phyloP scores from a whole-genome alignment of 1,284 basidiomycete species.

The Rhodotorula sp. region DNA sequence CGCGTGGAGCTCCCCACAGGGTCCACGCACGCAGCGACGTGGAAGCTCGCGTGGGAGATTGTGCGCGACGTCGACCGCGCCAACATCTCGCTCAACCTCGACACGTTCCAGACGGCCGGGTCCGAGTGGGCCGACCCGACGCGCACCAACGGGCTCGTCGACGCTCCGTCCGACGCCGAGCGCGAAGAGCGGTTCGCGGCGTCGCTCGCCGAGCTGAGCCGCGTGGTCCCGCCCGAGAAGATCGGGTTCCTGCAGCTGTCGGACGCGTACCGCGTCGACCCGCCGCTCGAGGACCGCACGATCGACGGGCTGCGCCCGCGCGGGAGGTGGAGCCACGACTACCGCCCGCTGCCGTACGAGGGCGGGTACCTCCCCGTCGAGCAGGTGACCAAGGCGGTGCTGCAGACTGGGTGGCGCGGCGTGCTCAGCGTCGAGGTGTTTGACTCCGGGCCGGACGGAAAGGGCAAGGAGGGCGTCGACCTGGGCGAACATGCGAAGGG shows the following conservation, averaged over 20 bases:
- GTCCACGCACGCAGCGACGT: slow-evolving; percentile 34
- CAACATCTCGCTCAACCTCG: slow-evolving; percentile 16
- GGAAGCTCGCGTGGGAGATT: slow-evolving; percentile 36
- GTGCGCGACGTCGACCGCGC: slow-evolving; percentile 28
- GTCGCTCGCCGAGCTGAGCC: slow-evolving; percentile 30
- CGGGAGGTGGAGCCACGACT: slow-evolving; percentile 41
- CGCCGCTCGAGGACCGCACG: slow-evolving; percentile 34
- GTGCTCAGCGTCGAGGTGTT: slow-evolving; percentile 36
- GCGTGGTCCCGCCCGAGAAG: slow-evolving; percentile 22
- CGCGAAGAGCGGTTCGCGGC: slow-evolving; percentile 24
- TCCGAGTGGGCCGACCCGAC: slow-evolving; percentile 29
- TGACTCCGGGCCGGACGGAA: not conserved
- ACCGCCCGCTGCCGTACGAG: slow-evolving; percentile 38
- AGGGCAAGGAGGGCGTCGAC: not conserved
- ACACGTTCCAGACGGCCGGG: slow-evolving; percentile 18
- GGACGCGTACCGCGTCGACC: slow-evolving; percentile 33
- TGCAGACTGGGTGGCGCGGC: slow-evolving; percentile 39
- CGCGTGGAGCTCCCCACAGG: slow-evolving; percentile 1
- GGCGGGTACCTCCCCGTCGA: slow-evolving; percentile 39
- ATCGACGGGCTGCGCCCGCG: slow-evolving; percentile 32
- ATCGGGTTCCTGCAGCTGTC: slow-evolving; percentile 36
- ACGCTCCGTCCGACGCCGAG: not conserved
- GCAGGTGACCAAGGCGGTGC: slow-evolving; percentile 26
- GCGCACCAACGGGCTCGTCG: slow-evolving; percentile 10
- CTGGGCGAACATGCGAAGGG: not conserved